Evolutionary conservation across 129 eudicot genomes (phyloP), one percentile per base, ranked within the genome.

Genomic region (Flaveria ramosissima): DNA sequence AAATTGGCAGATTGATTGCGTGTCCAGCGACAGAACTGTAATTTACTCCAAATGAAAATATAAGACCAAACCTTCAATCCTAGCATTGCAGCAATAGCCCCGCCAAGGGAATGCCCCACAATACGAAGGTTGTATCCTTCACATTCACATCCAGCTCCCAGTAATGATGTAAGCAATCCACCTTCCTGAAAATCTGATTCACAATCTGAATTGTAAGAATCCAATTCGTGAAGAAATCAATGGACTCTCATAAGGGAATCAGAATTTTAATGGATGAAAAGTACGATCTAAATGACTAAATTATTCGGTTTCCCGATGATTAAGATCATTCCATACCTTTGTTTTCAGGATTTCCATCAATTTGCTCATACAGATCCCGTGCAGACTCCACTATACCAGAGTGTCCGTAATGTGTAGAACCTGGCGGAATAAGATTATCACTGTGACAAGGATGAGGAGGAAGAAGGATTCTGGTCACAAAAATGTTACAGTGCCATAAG

Each of bases 41-140:
- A 52, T 14, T 65, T 42, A 42, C 39, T 51, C 36, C 21, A 52
- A 42, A 51, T 64, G 7, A 41, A n/a, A 41, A 7, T 24, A 24
- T 36, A 56, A 53, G 15, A 2, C 14, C 71, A 20, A 80, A 87
- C 96, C 89, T 80, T 83, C 43, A 90, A 20, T 66, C 92, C 96
- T 36, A 90, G 83, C 74, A 90, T 61, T 56, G 96, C 87, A 67
- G 88, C 83, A 69, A 90, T 90, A 67, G 96, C 83, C 74, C 92
- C 96, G 60, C 92, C 96, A 85, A 90, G 96, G 73, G 96, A 90
- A 73, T 90, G 96, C 14, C 96, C 96, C 70, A 87, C 96, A 20
- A 90, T 59, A 30, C 86, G 88, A 67, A 90, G 75, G 71, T 72
- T 71, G 30, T 90, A 90, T 17, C 92, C 88, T 24, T 90, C 90